Evolutionary conservation across 2,329 filamentous ascomycete species (phyloP).

Genomic region (Coccinonectria pachysandricola): DNA sequence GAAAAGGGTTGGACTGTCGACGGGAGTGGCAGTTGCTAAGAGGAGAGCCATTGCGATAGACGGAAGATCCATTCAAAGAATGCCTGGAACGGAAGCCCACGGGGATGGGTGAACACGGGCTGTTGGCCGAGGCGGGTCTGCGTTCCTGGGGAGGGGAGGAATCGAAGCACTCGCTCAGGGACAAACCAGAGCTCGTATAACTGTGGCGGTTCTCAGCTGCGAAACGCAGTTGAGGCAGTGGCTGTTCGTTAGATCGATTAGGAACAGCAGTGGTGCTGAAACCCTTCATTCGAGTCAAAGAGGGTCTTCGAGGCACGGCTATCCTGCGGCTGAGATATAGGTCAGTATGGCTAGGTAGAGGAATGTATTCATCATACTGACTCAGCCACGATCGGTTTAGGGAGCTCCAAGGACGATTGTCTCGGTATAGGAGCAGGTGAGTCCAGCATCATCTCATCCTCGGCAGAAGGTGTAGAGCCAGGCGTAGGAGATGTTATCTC

Average conservation of each 20-base stretch:
- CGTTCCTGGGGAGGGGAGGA: conserved; percentile 66
- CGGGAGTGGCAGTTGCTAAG: conserved; percentile 59
- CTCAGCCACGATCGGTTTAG: conserved; percentile 41
- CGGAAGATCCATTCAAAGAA: conserved; percentile 51
- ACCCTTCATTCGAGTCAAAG: conserved; percentile 64
- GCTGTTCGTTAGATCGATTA: conserved; percentile 49
- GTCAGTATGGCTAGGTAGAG: conserved; percentile 14
- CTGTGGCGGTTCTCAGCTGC: conserved; percentile 30
- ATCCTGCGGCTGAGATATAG: conserved; percentile 47
- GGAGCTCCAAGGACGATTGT: conserved; percentile 36
- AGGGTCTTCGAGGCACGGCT: conserved; percentile 61
- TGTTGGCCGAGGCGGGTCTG: conserved; percentile 50
- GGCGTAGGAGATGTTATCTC: conserved; percentile 66
- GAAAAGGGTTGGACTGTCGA: conserved; percentile 60
- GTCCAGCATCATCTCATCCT: conserved; percentile 43
- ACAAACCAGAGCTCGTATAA: conserved; percentile 36
- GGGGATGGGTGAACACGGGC: conserved; percentile 43
- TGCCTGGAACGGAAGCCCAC: conserved; percentile 54
- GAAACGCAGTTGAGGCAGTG: conserved; percentile 67
- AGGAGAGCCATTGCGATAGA: conserved; percentile 65
- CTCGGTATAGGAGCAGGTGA: conserved; percentile 43
- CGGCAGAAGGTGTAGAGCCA: conserved; percentile 33
- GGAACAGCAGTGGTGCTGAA: conserved; percentile 58
- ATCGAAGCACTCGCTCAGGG: conserved; percentile 70
- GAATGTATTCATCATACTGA: conserved; percentile 29